phyloP scores from a whole-genome alignment of 1,284 basidiomycete species.

The Sporisorium graminicola region DNA sequence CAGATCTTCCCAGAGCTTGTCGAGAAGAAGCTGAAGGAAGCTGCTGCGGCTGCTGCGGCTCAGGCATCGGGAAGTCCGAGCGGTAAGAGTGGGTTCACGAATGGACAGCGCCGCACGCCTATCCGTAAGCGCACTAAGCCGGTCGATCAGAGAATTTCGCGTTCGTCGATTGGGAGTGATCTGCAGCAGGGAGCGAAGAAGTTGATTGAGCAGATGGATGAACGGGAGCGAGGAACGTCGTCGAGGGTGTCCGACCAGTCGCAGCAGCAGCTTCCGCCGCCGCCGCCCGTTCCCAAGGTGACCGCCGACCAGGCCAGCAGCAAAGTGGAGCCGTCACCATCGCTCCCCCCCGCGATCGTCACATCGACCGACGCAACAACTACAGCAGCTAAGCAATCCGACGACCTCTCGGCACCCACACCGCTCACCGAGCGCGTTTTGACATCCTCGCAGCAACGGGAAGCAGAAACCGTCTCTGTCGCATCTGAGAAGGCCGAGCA shows the following conservation, averaged over 20 bases:
- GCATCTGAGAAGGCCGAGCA: constrained; percentile 31
- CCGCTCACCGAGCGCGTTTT: constrained; percentile 70
- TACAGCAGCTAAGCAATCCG: constrained; percentile 62
- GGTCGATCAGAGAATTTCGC: constrained; percentile 78
- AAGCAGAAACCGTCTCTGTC: constrained; percentile 33
- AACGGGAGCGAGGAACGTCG: constrained; percentile 10
- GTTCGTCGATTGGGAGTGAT: constrained; percentile 49
- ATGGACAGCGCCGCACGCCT: constrained; percentile 75
- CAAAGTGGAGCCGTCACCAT: constrained; percentile 1
- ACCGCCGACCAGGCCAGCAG: not conserved
- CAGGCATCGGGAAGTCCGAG: constrained; percentile 4
- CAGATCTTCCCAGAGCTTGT: constrained; percentile 84
- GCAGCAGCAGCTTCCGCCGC: not conserved
- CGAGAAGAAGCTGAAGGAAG: constrained; percentile 83
- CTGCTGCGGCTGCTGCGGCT: constrained; percentile 11
- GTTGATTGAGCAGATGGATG: constrained; percentile 51
- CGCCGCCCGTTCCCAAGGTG: not conserved
- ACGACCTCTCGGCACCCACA: constrained; percentile 59
- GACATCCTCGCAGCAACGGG: not conserved
- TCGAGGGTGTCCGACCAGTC: too few relatives aligned
- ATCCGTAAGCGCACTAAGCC: constrained; percentile 86
- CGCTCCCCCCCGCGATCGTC: constrained; percentile 13
- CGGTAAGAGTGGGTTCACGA: constrained; percentile 1
- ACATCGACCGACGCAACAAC: constrained; percentile 61
- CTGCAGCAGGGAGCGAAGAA: constrained; percentile 42